Evolutionary conservation across 23 red algal genomes (phyloP), one percentile per base, ranked within the genome.

Genomic region (Cyanidiococcus yangmingshanensis): DNA sequence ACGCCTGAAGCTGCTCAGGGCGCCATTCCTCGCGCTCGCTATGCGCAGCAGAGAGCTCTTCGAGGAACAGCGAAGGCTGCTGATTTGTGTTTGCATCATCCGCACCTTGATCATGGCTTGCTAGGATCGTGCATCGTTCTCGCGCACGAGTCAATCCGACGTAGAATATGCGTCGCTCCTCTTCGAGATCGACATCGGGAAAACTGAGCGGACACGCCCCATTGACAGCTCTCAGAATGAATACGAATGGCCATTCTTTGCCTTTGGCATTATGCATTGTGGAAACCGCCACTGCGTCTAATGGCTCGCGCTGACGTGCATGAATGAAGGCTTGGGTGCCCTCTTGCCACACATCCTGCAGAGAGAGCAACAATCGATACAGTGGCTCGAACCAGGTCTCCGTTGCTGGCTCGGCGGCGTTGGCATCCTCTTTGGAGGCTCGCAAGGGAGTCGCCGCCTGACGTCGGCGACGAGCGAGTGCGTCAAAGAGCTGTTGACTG

Each of bases 181-280:
- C 63, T 30, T 71, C 63, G 12, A 71, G 21, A 25, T 71, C 63
- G 63, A 25, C 63, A 17, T 32, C 21, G 16, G n/a, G 32, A 7
- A 17, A 25, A 7, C 3, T 3, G 16, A 71, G 27, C 63, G 63
- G 63, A 30, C 63, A 71, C n/a, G 32, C 3, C 7, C 63, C 63
- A 3, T 71, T 2, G 63, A 71, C 63, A 12, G 32, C n/a, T 3
- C 63, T 12, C 63, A 71, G 7, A 25, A 71, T 35, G 63, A 71
- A 71, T 35, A 71, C 63, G 27, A 32, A 71, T 7, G n/a, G 63
- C 63, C 63, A 71, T 29, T 71, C n/a, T 71, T 30, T 71, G 63
- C 63, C 63, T 35, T 71, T 71, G 63, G 63, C 63, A 29, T 71
- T 71, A 29, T 71, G 63, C 7, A 71, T 71, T 7, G 63, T 71